These are phyloP conservation scores for Heliamphora pulchella DNA, from an alignment of 179 eudicot genomes.

Conservation along the genomic window DNA sequence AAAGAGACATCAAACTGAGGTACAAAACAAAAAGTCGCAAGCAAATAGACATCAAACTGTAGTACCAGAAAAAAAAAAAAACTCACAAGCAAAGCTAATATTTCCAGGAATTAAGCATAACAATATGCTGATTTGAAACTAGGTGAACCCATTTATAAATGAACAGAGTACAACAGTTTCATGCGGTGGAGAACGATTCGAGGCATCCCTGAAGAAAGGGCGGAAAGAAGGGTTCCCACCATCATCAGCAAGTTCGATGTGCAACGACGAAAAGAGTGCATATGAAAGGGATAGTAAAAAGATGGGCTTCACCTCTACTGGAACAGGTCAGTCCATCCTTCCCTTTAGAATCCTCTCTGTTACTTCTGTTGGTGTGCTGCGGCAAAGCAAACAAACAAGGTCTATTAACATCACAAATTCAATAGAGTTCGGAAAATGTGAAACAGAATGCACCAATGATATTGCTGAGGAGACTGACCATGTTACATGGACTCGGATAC, in stretches of 20 bases:
- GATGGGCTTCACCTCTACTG: neutral
- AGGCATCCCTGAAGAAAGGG: too few species aligned
- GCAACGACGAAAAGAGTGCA: constrained; percentile 9
- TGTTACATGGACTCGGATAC: too few species aligned
- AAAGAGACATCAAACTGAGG: too few species aligned
- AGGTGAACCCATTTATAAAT: neutral
- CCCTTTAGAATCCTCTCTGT: constrained; percentile 81
- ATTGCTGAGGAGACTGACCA: neutral
- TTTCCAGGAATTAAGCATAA: neutral
- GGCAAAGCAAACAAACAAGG: constrained; percentile 11
- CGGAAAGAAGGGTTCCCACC: constrained; percentile 36
- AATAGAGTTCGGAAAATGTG: neutral
- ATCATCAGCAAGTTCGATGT: neutral
- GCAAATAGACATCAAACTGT: too few species aligned
- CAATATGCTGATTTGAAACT: neutral
- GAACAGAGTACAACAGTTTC: neutral
- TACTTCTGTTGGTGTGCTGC: constrained; percentile 85
- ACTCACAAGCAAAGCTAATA: neutral
- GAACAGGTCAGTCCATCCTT: constrained; percentile 35
- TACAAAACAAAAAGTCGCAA: too few species aligned
- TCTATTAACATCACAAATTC: neutral
- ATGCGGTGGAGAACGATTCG: neutral
- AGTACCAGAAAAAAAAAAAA: too few species aligned
- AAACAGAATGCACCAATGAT: neutral
- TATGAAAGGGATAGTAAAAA: neutral